Percentiles rank a stretch among this genome's conserved stretches.
phyloP scores from a whole-genome alignment of 2,329 filamentous ascomycete species.

The Cercospora zeina region DNA sequence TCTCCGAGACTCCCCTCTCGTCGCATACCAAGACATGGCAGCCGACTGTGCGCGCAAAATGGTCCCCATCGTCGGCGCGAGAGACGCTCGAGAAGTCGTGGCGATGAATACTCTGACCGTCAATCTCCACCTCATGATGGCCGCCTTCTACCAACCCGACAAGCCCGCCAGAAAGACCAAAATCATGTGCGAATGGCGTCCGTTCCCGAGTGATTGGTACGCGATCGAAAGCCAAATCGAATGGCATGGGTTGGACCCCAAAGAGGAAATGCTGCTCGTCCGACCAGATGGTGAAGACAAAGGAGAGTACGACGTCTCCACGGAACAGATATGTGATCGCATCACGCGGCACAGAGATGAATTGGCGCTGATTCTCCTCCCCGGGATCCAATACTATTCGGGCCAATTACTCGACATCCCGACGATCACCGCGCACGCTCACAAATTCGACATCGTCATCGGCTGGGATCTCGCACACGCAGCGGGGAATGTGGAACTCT shows the following conservation, averaged over 20 bases:
- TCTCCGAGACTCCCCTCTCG: slow-evolving; percentile 62
- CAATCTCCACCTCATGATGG: slow-evolving; percentile 81
- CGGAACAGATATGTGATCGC: slow-evolving; percentile 66
- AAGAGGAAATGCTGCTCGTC: slow-evolving; percentile 71
- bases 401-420: slow-evolving; percentile 84
- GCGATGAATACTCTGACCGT: slow-evolving; percentile 84
- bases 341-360: slow-evolving; percentile 74
- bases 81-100: slow-evolving; percentile 67
- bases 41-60: slow-evolving; percentile 69
- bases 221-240: slow-evolving; percentile 77
- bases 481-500: slow-evolving; percentile 76
- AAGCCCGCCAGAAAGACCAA: slow-evolving; percentile 63
- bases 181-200: slow-evolving; percentile 82
- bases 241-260: slow-evolving; percentile 67
- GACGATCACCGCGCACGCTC: slow-evolving; percentile 75
- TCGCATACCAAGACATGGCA: slow-evolving; percentile 75
- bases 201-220: slow-evolving; percentile 88
- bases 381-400: slow-evolving; percentile 88
- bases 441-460: slow-evolving; percentile 66
- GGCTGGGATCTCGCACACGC: slow-evolving; percentile 91
- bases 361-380: slow-evolving; percentile 75
- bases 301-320: slow-evolving; percentile 62
- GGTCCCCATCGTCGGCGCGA: slow-evolving; percentile 71
- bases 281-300: slow-evolving; percentile 52
- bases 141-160: slow-evolving; percentile 72